These are phyloP conservation scores for Boletus smithii DNA, from an alignment of 1,284 basidiomycete genomes.

Conservation along the genomic window DNA sequence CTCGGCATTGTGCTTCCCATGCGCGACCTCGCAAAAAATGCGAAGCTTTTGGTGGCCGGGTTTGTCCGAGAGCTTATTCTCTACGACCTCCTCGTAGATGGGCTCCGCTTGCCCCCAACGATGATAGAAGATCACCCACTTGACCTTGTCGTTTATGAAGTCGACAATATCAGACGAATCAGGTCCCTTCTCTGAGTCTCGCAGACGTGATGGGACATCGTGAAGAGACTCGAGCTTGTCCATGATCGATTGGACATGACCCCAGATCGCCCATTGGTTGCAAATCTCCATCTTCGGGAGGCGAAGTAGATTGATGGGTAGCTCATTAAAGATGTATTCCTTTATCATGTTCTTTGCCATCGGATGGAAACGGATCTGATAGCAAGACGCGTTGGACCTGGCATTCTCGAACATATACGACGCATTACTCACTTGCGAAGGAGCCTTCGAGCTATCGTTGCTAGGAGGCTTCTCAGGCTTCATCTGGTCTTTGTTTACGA, in stretches of 20 bases:
- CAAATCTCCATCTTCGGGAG: not conserved
- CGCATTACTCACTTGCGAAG: not conserved
- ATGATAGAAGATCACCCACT: not conserved
- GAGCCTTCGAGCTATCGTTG: not conserved
- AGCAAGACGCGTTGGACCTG: not conserved
- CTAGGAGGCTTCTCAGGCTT: no score
- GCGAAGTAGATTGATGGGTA: slow-evolving; percentile 1
- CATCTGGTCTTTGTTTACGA: no score
- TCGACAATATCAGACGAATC: not conserved
- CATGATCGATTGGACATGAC: not conserved
- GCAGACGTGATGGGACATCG: not conserved
- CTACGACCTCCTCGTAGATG: not conserved
- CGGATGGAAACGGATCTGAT: not conserved
- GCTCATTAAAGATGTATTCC: not conserved
- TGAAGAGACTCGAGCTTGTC: not conserved
- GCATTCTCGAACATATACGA: not conserved
- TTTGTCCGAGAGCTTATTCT: not conserved
- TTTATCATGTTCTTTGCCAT: not conserved
- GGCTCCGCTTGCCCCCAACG: not conserved
- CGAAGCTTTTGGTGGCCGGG: not conserved
- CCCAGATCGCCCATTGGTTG: not conserved
- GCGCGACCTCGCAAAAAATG: not conserved
- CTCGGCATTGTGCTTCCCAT: not conserved
- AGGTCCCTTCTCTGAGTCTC: not conserved
- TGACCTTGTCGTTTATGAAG: not conserved